Percentiles rank a stretch among this genome's conserved stretches.
Conservation (phyloP, 306 rosid genomes). For the Dalbergia cochinchinensis region DNA sequence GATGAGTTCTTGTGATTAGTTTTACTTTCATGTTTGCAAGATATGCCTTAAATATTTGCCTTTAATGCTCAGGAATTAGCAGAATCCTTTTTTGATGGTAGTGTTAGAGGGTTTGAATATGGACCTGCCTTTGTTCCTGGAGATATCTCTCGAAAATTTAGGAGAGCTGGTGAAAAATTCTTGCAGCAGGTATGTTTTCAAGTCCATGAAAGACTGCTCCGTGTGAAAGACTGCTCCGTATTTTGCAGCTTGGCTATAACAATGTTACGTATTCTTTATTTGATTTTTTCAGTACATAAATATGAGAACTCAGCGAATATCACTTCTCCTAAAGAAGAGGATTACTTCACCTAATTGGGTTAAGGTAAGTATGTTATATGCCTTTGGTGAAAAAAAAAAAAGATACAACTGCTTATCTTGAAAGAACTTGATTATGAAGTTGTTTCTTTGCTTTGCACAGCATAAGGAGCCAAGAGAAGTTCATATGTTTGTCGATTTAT, state of each 20-base stretch:
- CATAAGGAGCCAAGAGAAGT: slow-evolving; percentile 99
- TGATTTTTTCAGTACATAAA: slow-evolving; percentile 70
- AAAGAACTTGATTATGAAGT: slow-evolving; percentile 33
- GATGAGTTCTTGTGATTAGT: slow-evolving; percentile 27
- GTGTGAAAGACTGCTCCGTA: background rate
- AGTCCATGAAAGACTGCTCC: slow-evolving; percentile 13
- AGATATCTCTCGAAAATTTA: slow-evolving; percentile 78
- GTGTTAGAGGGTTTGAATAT: slow-evolving; percentile 66
- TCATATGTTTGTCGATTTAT: slow-evolving; percentile 92
- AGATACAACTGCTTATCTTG: slow-evolving; percentile 14
- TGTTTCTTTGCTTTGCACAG: slow-evolving; percentile 56
- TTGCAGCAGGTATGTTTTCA: slow-evolving; percentile 69
- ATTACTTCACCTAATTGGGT: slow-evolving; percentile 89
- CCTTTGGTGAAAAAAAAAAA: slow-evolving; percentile 24
- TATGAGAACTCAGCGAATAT: slow-evolving; percentile 79
- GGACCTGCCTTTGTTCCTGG: slow-evolving; percentile 78
- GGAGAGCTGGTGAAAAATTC: slow-evolving; percentile 74
- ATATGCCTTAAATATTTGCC: slow-evolving; percentile 35
- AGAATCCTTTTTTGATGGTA: slow-evolving; percentile 74
- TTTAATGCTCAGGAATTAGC: slow-evolving; percentile 74
- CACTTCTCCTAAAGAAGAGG: slow-evolving; percentile 83
- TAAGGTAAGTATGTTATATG: slow-evolving; percentile 64
- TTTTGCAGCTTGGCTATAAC: background rate
- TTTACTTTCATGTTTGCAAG: slow-evolving; percentile 21
- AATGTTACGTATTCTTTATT: slow-evolving; percentile 1